Evolutionary conservation across 2,329 filamentous ascomycete species (phyloP).

Genomic region (Xylariaceae sp.): DNA sequence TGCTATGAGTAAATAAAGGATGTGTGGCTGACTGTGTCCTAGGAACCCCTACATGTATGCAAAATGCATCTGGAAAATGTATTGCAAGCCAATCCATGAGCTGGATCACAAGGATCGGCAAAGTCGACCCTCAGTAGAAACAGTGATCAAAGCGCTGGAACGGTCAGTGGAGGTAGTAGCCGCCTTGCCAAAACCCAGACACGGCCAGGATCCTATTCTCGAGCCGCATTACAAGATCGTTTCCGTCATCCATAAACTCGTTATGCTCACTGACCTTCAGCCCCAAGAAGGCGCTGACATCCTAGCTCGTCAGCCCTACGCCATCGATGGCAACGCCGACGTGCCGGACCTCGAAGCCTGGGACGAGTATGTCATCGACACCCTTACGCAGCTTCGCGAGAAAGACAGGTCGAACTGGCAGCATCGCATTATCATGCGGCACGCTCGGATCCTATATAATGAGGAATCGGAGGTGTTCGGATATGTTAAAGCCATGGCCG

Average conservation of each 20-base stretch:
- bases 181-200: conserved; percentile 52
- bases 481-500: conserved; percentile 68
- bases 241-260: conserved; percentile 77
- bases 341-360: conserved; percentile 61
- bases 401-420: conserved; percentile 96
- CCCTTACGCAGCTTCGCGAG: conserved; percentile 51
- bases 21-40: conserved; percentile 21
- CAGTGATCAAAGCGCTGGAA: conserved; percentile 49
- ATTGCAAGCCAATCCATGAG: conserved; percentile 45
- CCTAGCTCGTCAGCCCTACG: conserved; percentile 56
- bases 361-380: conserved; percentile 54
- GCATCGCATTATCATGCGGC: conserved; percentile 81
- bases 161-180: conserved; percentile 50
- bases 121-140: conserved; percentile 38
- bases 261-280: conserved; percentile 51
- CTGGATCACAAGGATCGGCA: conserved; percentile 44
- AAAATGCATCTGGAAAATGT: conserved; percentile 65
- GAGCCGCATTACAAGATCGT: conserved; percentile 93
- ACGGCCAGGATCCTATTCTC: conserved; percentile 71
- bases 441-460: conserved; percentile 56
- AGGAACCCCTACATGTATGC: conserved; percentile 59
- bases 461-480: conserved; percentile 40
- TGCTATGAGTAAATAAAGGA: not conserved
- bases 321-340: conserved; percentile 45
- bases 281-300: conserved; percentile 50